Conservation (phyloP, 352 stramenopile species). For the Globisporangium perplexum region DNA sequence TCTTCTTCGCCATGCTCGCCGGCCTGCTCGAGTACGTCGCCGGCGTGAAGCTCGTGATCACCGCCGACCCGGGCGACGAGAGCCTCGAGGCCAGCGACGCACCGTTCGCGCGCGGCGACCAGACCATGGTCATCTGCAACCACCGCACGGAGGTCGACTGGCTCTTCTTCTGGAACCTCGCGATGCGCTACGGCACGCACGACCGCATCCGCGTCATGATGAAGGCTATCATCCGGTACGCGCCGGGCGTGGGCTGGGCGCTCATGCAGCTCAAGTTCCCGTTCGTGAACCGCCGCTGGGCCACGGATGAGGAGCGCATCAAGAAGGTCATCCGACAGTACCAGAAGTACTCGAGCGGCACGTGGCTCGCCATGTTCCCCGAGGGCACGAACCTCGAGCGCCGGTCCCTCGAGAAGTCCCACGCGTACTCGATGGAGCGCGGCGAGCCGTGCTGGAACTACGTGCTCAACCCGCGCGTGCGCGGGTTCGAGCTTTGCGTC, state of each 20-base stretch:
- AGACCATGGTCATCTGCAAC: conserved; percentile 66
- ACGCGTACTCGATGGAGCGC: conserved; percentile 46
- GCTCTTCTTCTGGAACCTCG: conserved; percentile 79
- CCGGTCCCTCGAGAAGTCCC: conserved; percentile 54
- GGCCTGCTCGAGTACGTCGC: conserved; percentile 50
- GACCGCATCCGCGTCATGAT: conserved; percentile 77
- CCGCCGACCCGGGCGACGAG: conserved; percentile 28
- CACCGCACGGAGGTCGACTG: conserved; percentile 80
- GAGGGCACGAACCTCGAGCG: conserved; percentile 72
- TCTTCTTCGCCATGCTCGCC: conserved; percentile 56
- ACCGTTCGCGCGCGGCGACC: conserved; percentile 34
- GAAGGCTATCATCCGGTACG: conserved; percentile 58
- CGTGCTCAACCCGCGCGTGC: conserved; percentile 57
- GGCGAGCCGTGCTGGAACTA: conserved; percentile 51
- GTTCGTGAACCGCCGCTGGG: conserved; percentile 70
- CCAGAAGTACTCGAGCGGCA: conserved; percentile 31
- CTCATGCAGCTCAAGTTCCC: conserved; percentile 67
- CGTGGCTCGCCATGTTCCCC: conserved; percentile 75
- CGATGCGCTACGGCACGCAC: conserved; percentile 56
- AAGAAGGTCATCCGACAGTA: conserved; percentile 45
- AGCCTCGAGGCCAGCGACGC: conserved; percentile 18
- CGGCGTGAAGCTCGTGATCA: conserved; percentile 58
- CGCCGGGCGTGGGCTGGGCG: conserved; percentile 59
- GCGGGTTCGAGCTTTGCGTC: conserved; percentile 64
- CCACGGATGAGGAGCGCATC: conserved; percentile 51